Evolutionary conservation across 2,329 filamentous ascomycete species (phyloP).

Genomic region (Calycina herbarum): DNA sequence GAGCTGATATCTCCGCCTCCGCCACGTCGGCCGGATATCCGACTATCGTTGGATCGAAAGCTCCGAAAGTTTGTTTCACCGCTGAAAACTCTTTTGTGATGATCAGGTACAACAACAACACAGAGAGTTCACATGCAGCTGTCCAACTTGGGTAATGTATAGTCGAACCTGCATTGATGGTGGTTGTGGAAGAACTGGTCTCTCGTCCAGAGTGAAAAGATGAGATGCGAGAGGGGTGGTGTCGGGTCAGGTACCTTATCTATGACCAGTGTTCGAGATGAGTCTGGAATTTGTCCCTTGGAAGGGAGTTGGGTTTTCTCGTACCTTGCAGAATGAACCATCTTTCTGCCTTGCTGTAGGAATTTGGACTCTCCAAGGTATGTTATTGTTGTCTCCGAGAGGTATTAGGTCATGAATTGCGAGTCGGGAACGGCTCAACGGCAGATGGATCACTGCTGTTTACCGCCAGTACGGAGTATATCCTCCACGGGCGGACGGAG

Average conservation of each 20-base stretch:
- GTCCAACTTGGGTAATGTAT: neutral
- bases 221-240: neutral
- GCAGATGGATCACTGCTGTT: too few species aligned
- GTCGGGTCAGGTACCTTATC: neutral
- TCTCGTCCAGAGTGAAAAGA: neutral
- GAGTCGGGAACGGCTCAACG: too few species aligned
- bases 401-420: too few species aligned
- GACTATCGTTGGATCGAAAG: neutral
- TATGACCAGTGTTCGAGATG: too few species aligned
- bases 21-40: neutral
- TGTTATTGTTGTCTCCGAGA: too few species aligned
- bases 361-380: too few species aligned
- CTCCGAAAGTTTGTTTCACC: slow-evolving; percentile 1
- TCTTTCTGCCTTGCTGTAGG: too few species aligned
- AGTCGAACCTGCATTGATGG: neutral
- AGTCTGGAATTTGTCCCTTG: too few species aligned
- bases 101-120: neutral
- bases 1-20: neutral
- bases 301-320: too few species aligned
- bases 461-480: too few species aligned
- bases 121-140: neutral
- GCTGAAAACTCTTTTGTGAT: neutral
- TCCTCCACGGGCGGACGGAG: too few species aligned
- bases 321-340: too few species aligned
- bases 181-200: neutral